Evolutionary conservation across 352 stramenopile species (phyloP), one percentile per base, ranked within the genome.

Genomic region (Pythium biforme): DNA sequence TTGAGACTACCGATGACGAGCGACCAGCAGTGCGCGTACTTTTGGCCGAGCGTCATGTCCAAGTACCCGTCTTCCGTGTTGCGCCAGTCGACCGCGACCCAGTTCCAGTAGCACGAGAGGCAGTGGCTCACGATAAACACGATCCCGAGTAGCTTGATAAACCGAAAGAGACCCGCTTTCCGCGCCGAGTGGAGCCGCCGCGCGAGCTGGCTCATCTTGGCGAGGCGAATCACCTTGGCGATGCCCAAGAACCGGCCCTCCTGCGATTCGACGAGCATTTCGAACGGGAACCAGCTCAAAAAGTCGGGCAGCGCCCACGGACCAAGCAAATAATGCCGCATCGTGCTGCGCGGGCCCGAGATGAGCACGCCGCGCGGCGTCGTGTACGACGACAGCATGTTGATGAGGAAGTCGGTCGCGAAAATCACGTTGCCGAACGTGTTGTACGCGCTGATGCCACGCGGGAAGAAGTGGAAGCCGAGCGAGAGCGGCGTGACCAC

Each of bases 241-340:
- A 90, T 76, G 40, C 77, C 75, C n/a, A 90, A 57, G 54, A 88
- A 75, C 7, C 75, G 76, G 1, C 81, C 72, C 40, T 78, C 62
- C 12, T 56, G 66, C 0, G 67, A 68, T 3, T 59, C 29, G 8
- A 73, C 67, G 4, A 90, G 40, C 19, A 74, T 52, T 29, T 88
- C 79, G 47, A 90, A 88, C 14, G 79, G 81, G 52, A 90, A 87
- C 77, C 77, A 90, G 41, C 79, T 87, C 14, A 90, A 68, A 33
- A 90, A 77, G 41, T 90, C 81, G 0, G 78, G 72, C 10, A 89
- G 50, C 0, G 79, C 70, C 79, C 79, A 86, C 11, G 75, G 50
- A 47, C 81, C 84, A 7, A 79, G n/a, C 14, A 90, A 27, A 55
- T 90, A 90, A 62, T 90, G 75, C 17, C 41, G 58, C 0, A 69